Conservation (phyloP, 2,329 filamentous ascomycete genomes). For the Dactylonectria estremocensis region DNA sequence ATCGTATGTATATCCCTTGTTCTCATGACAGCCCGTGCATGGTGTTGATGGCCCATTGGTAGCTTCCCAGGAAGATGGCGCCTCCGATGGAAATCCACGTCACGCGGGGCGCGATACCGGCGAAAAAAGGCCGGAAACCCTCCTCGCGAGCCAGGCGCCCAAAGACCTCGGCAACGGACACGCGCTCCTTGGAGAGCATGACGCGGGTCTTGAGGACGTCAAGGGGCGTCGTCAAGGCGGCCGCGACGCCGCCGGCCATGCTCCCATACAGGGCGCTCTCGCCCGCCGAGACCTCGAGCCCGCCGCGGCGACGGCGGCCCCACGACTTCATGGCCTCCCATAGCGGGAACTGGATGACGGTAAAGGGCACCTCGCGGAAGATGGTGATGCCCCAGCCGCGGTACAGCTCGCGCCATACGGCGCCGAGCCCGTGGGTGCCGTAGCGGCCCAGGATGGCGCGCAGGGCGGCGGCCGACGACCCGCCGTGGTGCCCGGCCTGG, state of each 20-base stretch:
- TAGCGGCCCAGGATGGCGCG: slow-evolving; percentile 75
- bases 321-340: slow-evolving; percentile 94
- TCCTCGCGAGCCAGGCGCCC: slow-evolving; percentile 74
- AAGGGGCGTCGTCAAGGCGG: slow-evolving; percentile 90
- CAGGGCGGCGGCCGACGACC: slow-evolving; percentile 77
- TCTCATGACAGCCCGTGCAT: slow-evolving; percentile 57
- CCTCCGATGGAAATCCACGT: slow-evolving; percentile 97
- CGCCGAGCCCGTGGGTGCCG: slow-evolving; percentile 59
- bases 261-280: slow-evolving; percentile 92
- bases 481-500: slow-evolving; percentile 87
- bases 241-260: slow-evolving; percentile 86
- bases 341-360: slow-evolving; percentile 95
- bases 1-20: slow-evolving; percentile 13
- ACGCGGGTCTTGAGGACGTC: slow-evolving; percentile 98
- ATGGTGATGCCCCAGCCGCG: slow-evolving; percentile 94
- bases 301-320: slow-evolving; percentile 63
- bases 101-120: slow-evolving; percentile 84
- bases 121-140: slow-evolving; percentile 79
- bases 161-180: slow-evolving; percentile 73
- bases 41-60: slow-evolving; percentile 89
- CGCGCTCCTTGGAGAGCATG: slow-evolving; percentile 85
- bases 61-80: slow-evolving; percentile 93
- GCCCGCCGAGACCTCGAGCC: slow-evolving; percentile 72
- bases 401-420: slow-evolving; percentile 89
- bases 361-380: slow-evolving; percentile 96